Conservation (phyloP, 1,284 basidiomycete species). For the Leucoagaricus sp. region DNA sequence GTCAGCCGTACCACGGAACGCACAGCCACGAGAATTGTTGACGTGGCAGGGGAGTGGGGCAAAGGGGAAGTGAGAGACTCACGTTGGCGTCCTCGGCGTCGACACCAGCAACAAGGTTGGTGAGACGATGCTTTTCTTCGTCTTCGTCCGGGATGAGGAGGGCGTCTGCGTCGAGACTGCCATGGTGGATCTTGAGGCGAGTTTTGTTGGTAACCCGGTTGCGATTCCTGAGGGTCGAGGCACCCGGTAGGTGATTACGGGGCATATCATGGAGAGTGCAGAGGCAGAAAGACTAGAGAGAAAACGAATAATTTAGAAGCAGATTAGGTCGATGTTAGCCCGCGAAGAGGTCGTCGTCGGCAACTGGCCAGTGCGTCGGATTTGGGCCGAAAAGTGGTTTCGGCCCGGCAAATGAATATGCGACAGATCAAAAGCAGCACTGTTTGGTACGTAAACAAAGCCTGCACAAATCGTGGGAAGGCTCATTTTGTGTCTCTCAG, state of each 20-base stretch:
- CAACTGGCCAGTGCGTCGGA: conserved; percentile 43
- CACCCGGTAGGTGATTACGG: conserved; percentile 71
- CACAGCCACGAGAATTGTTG: conserved; percentile 47
- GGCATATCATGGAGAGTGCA: conserved; percentile 72
- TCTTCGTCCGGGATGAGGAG: conserved; percentile 78
- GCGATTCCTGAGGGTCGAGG: conserved; percentile 77
- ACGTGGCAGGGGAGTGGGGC: conserved; percentile 29
- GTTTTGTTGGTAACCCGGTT: conserved; percentile 92
- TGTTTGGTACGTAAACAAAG: conserved; percentile 42
- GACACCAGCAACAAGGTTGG: conserved; percentile 62
- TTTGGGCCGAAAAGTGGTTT: conserved; percentile 47
- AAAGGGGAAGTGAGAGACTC: conserved; percentile 43
- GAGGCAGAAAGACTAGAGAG: conserved; percentile 22
- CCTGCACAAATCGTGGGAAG: conserved; percentile 15
- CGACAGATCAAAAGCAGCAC: conserved; percentile 33
- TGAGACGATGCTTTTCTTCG: conserved; percentile 70
- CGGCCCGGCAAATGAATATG: conserved; percentile 43
- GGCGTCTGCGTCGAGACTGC: conserved; percentile 79
- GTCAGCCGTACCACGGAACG: conserved; percentile 43
- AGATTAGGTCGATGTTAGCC: conserved; percentile 34
- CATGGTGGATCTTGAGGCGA: conserved; percentile 79
- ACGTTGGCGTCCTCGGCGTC: conserved; percentile 89
- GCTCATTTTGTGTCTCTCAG: neutral
- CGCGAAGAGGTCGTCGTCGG: conserved; percentile 26
- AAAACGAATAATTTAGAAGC: conserved; percentile 31